A percentile compares a stretch with the other conserved stretches of the same genome.
Evolutionary conservation across 1,284 basidiomycete species (phyloP).

Genomic region (Spongiforma sp.): DNA sequence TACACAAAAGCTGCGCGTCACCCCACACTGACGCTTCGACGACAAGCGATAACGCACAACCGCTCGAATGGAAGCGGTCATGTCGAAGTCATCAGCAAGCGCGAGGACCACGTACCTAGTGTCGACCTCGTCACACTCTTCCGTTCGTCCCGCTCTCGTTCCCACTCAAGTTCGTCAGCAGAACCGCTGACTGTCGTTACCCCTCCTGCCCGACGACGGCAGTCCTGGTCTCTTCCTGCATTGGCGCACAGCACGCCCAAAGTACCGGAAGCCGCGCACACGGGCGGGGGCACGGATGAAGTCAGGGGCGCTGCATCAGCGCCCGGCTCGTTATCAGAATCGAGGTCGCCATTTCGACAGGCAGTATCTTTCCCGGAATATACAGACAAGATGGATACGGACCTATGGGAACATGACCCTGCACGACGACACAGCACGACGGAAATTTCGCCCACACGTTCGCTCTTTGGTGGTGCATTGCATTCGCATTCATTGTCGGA

Average conservation of each 20-base stretch:
- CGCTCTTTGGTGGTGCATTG: too few relatives aligned
- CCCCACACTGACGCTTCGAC: slow-evolving; percentile 16
- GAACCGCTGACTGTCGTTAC: too few relatives aligned
- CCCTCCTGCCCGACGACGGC: too few relatives aligned
- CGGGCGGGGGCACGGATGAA: not conserved
- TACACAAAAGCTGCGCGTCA: slow-evolving; percentile 11
- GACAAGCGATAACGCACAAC: slow-evolving; percentile 17
- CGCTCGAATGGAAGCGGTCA: not conserved
- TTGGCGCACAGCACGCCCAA: slow-evolving; percentile 8
- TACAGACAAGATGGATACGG: too few relatives aligned
- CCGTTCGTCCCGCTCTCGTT: slow-evolving; percentile 22
- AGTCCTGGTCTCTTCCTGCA: slow-evolving; percentile 27
- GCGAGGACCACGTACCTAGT: slow-evolving; percentile 26
- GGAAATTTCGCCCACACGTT: too few relatives aligned
- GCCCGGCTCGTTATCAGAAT: not conserved
- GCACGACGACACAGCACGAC: too few relatives aligned
- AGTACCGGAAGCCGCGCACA: too few relatives aligned
- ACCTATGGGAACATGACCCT: too few relatives aligned
- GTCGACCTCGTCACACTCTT: slow-evolving; percentile 29
- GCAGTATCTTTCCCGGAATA: too few relatives aligned
- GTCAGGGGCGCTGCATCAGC: not conserved
- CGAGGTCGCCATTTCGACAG: slow-evolving; percentile 8
- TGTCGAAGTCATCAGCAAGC: not conserved
- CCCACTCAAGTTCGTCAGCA: slow-evolving; percentile 20
- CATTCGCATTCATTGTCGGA: too few relatives aligned